Base-by-base conservation (phyloP, 2,329 filamentous ascomycete species). In the Penicillium sp. region DNA sequence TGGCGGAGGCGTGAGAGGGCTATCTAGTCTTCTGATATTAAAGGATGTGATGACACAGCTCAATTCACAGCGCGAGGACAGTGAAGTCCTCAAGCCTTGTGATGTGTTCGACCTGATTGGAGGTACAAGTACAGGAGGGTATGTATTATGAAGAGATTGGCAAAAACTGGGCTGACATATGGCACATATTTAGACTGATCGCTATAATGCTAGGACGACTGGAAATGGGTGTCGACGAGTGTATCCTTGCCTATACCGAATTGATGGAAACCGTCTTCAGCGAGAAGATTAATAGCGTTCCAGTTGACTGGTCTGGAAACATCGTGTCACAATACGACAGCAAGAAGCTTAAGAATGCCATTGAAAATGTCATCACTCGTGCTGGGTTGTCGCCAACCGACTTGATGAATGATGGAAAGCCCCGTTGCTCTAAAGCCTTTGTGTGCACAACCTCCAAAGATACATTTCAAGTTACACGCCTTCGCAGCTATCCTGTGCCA, bases 1-100 rank as follows among this genome's bases (percentile, higher is more conserved):
- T 60, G 76, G 76, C 13, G 76, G 75, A 2, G 76, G 76, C 4
- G 68, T 78, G 0, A 68, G 75, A 5, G 75, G 74, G 0, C 61
- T 78, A 3, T 78, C 76, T 0, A 69, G 69, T 0, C 61, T 78
- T 0, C 61, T 69, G 13, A 74, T 78, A 29, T 61, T 78, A 5
- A 64, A 68, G 34, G 52, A 65, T 10, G 53, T 79, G 4, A 73
- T 79, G 69, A 50, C 65, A 29, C 60, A 64, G 0, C 64, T 78
- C 33, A 66, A 70, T 25, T n/a, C 34, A 4, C 54, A 55, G 15
- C 64, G 58, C 1, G 63, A 66, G 3, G 50, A 21, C 19, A 21
- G 19, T 2, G 19, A 21, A 21, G 2, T 21, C 19, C 19, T 71
- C 0, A 64, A 58, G 5, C 64, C 62, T 1, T 65, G 64, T 52